Evolutionary conservation across 768 basidiomycete genomes (phyloP), one percentile per base, ranked within the genome.

Genomic region (Naematelia aurantialba): DNA sequence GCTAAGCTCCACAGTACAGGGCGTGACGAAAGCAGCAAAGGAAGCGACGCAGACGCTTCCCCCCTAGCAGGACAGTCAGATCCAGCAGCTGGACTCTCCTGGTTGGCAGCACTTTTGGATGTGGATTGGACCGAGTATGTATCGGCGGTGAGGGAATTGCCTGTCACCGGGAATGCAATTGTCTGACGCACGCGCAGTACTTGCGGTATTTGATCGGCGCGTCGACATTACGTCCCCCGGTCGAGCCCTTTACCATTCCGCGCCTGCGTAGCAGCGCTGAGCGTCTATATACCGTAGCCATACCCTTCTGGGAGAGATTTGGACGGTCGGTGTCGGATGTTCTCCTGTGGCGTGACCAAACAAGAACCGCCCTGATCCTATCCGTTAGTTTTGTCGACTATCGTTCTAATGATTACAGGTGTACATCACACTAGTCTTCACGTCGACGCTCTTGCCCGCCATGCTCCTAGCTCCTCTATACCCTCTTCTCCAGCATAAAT

Each of bases 201-300:
- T 12, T 30, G 19, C 51, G 52, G 13, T 59, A 59, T 44, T n/a
- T 59, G 11, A n/a, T 59, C 24, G 52, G 52, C 19, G 52, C 58
- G 24, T 45, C 58, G 24, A 54, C 58, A 19, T 11, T 25, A 24
- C 44, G 30, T 4, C 13, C 19, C 21, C 58, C 58, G 21, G 25
- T 53, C 52, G 64, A 66, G 42, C 64, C 53, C 10, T 66, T 66
- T 49, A 55, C 64, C 0, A 51, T 66, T 30, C 39, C 56, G 5
- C 52, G 64, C 14, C 50, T 66, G 3, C 45, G 60, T 1, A 59
- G 56, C 12, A 62, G 52, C 49, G 54, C 58, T n/a, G 60, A 61
- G 47, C 22, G 64, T 13, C 58, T 66, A 5, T 66, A 66, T 44
- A 58, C 59, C 1, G 54, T 51, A 30, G 61, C 64, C 2, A n/a